phyloP scores from a whole-genome alignment of 176 grass and related monocot genomes.

The Puccinellia tenuiflora region DNA sequence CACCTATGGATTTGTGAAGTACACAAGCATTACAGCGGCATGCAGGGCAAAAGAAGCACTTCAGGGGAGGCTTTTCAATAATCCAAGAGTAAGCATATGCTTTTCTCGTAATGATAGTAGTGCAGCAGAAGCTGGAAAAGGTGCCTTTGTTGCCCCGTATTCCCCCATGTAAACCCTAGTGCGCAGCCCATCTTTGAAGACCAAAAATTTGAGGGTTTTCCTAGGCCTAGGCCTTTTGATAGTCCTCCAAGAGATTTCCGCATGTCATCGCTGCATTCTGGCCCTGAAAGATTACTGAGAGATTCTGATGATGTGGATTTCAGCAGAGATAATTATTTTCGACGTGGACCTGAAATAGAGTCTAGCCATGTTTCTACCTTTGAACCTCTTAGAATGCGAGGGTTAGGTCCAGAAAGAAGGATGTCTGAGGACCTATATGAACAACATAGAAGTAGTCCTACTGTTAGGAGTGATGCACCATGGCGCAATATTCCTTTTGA shows the following conservation, averaged over 20 bases:
- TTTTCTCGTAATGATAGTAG: conserved; percentile 70
- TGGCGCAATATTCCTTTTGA: conserved; percentile 54
- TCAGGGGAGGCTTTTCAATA: conserved; percentile 93
- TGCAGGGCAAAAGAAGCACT: conserved; percentile 91
- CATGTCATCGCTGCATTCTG: conserved; percentile 26
- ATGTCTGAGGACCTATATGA: conserved; percentile 51
- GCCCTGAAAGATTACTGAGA: conserved; percentile 21
- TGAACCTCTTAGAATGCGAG: conserved; percentile 37
- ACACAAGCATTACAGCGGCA: conserved; percentile 63
- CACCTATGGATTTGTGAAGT: conserved; percentile 83
- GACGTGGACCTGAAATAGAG: conserved; percentile 24
- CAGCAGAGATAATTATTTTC: conserved; percentile 33
- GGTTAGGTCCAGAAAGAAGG: conserved; percentile 40
- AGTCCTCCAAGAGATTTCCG: conserved; percentile 45
- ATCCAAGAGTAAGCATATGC: conserved; percentile 84
- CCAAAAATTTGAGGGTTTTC: conserved; percentile 33
- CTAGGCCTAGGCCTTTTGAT: conserved; percentile 35
- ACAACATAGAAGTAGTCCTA: conserved; percentile 33
- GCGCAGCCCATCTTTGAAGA: conserved; percentile 10
- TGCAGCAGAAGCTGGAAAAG: conserved; percentile 40
- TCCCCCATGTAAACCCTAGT: conserved; percentile 24
- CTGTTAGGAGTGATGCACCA: conserved; percentile 31
- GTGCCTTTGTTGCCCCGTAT: conserved; percentile 20
- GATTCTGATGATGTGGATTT: conserved; percentile 39
- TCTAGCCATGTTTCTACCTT: conserved; percentile 20